Evolutionary conservation across 768 basidiomycete genomes (phyloP).

Genomic region (Suillus subluteus): DNA sequence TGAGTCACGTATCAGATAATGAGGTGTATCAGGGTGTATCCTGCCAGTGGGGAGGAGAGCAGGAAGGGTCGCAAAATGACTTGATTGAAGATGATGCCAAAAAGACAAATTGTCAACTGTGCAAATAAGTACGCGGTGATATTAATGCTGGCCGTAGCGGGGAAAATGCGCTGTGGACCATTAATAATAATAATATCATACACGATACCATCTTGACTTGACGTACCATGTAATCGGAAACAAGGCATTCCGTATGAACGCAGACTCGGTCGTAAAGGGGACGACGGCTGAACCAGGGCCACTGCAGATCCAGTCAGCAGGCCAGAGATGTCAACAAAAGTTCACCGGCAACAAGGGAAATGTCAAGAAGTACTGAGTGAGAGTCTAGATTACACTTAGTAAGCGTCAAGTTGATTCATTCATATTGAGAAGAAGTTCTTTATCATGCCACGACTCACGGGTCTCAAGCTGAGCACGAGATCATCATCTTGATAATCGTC

Average conservation of each 20-base stretch:
- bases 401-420: not conserved
- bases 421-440: not conserved
- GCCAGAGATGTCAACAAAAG: conserved; percentile 2
- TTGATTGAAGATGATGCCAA: not conserved
- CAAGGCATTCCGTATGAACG: conserved; percentile 7
- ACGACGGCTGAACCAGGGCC: not conserved
- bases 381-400: not conserved
- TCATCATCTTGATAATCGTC: not conserved
- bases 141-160: not conserved
- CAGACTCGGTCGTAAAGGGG: not conserved
- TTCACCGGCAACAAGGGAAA: not conserved
- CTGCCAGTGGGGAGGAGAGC: not conserved
- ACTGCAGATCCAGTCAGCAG: not conserved
- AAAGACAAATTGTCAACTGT: conserved; percentile 7
- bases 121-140: conserved; percentile 1
- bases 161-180: not conserved
- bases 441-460: not conserved
- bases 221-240: conserved; percentile 1
- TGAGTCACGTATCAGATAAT: not conserved
- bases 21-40: not conserved
- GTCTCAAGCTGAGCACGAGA: not conserved
- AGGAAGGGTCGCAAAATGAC: not conserved
- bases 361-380: not conserved
- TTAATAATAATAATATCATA: not conserved
- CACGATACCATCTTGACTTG: not conserved